phyloP scores from a whole-genome alignment of 345 rosid genomes.

The Gynandropsis gynandra region DNA sequence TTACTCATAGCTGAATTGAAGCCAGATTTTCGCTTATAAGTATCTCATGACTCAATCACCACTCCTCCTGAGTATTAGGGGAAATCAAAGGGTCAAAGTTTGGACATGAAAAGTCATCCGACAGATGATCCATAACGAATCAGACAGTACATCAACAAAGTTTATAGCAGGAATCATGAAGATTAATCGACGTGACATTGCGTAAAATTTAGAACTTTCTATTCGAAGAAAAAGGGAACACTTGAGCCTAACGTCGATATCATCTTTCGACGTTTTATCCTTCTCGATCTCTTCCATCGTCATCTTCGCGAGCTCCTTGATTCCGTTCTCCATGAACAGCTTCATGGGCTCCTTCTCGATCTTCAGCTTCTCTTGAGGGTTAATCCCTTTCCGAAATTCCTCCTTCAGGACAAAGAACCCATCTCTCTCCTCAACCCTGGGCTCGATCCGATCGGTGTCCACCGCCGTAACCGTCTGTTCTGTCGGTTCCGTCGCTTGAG shows the following conservation, averaged over 20 bases:
- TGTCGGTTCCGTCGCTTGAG: conserved; percentile 33
- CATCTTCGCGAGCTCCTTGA: conserved; percentile 61
- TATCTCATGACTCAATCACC: too few species aligned
- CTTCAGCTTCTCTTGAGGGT: conserved; percentile 86
- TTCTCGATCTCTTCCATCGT: conserved; percentile 72
- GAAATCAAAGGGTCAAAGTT: too few species aligned
- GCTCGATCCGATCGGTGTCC: conserved; percentile 58
- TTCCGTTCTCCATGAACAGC: conserved; percentile 67
- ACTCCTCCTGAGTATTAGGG: too few species aligned
- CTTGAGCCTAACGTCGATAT: conserved; percentile 83
- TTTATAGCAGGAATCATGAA: too few species aligned
- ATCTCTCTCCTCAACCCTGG: conserved; percentile 68
- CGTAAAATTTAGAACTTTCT: too few species aligned
- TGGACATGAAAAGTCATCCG: too few species aligned
- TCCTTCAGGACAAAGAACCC: conserved; percentile 80
- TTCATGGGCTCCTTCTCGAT: conserved; percentile 81
- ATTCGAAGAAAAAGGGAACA: conserved; percentile 26
- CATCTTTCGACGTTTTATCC: conserved; percentile 54
- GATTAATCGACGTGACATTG: too few species aligned
- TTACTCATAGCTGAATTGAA: too few species aligned
- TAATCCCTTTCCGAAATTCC: conserved; percentile 72
- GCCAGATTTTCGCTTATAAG: too few species aligned
- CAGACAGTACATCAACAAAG: too few species aligned
- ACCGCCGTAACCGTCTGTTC: conserved; percentile 27
- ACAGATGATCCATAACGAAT: too few species aligned